Evolutionary conservation across 1,139 yeast species (phyloP), one percentile per base, ranked within the genome.

Genomic region (Pichia terricola): DNA sequence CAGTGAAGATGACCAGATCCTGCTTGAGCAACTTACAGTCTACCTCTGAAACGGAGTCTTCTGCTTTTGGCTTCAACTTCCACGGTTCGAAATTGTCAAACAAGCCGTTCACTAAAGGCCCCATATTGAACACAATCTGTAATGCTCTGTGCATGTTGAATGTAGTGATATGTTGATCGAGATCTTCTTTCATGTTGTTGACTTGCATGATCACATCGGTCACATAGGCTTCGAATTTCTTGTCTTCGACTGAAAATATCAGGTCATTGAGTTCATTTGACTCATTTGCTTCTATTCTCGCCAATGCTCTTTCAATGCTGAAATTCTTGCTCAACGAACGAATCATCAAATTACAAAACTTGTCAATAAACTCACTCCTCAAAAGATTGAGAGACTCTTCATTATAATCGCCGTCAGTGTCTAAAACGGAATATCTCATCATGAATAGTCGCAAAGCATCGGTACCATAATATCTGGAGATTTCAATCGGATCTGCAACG

Each of bases 401-500:
- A 35, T 80, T 73, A 58, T 81, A 91, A 54, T 88, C 89, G 50
- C 89, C 78, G 63, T 91, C 98, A 39, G 75, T 72, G 38, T 76
- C 81, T 38, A 89, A 65, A 43, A 79, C 79, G 1, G 95, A 83
- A 59, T 82, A 81, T 54, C 81, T 87, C 61, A 81, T 72, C 48
- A 91, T 65, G 59, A 81, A 88, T 63, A 85, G 81, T 49, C 96
- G 68, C 38, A 87, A 67, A 0, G 87, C 67, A 61, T 89, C 97
- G 25, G 73, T 65, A 0, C 89, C 95, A 54, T 82, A 82, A 45
- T 69, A 61, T 1, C 74, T 68, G 26, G 77, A 67, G 28, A 82
- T 70, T 22, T 68, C 73, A 26, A 82, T 59, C 0, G 99, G 98
- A 57, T 94, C 96, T 8, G 91, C 95, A n/a, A 91, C 97, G 60